Conservation (phyloP, 768 basidiomycete genomes). For the Cubamyces lactineus region DNA sequence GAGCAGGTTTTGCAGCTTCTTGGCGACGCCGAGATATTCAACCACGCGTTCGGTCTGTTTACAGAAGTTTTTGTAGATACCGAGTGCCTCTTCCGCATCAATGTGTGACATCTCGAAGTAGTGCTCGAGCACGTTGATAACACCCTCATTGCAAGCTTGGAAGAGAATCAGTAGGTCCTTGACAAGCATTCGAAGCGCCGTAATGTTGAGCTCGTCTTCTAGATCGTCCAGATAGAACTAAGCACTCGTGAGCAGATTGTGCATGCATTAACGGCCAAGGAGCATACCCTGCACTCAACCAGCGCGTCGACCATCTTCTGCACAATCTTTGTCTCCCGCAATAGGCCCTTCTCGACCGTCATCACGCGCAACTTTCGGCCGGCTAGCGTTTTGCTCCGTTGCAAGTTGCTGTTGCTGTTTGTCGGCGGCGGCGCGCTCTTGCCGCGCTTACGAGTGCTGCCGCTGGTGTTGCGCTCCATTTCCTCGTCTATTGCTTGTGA, state of each 20-base stretch:
- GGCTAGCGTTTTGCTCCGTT: conserved; percentile 74
- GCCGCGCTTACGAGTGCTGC: conserved; percentile 29
- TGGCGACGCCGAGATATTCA: conserved; percentile 89
- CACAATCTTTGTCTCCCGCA: conserved; percentile 90
- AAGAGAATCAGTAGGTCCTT: conserved; percentile 96
- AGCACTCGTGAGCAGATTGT: not conserved
- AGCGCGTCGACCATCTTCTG: conserved; percentile 89
- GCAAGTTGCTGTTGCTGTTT: conserved; percentile 34
- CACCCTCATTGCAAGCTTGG: conserved; percentile 96
- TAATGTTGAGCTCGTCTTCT: conserved; percentile 88
- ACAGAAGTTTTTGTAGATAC: conserved; percentile 93
- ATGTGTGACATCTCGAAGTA: conserved; percentile 98
- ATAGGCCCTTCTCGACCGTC: conserved; percentile 93
- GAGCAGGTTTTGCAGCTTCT: conserved; percentile 89
- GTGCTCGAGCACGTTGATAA: conserved; percentile 84
- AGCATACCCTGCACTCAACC: conserved; percentile 82
- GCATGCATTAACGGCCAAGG: not conserved
- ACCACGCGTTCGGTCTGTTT: conserved; percentile 91
- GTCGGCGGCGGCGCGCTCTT: conserved; percentile 34
- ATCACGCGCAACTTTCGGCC: conserved; percentile 87
- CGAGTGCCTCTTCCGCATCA: conserved; percentile 85
- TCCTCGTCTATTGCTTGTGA: conserved; percentile 63
- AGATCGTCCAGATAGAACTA: conserved; percentile 95
- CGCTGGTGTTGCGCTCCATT: conserved; percentile 36
- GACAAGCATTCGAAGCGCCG: conserved; percentile 89